Conservation (phyloP, 352 stramenopile genomes). For the Thraustochytrium striatum region DNA sequence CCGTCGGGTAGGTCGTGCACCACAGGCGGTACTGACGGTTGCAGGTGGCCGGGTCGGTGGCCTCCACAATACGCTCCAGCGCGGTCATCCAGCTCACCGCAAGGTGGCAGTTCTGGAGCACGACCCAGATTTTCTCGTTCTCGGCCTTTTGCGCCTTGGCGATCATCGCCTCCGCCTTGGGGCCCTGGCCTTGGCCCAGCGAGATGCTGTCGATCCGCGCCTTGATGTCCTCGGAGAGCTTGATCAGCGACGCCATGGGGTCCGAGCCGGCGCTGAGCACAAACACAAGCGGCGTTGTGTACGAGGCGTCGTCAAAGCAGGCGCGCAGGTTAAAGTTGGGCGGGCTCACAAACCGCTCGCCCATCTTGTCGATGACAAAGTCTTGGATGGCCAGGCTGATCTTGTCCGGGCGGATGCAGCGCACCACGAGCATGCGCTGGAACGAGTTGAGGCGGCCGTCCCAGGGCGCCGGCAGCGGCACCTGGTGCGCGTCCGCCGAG, state of each 20-base stretch:
- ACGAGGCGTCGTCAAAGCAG: slow-evolving; percentile 87
- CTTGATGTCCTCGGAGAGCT: slow-evolving; percentile 72
- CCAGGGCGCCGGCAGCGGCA: slow-evolving; percentile 63
- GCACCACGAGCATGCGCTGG: slow-evolving; percentile 79
- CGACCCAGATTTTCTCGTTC: slow-evolving; percentile 84
- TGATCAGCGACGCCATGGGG: slow-evolving; percentile 86
- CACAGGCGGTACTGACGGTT: slow-evolving; percentile 83
- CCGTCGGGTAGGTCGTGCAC: slow-evolving; percentile 87
- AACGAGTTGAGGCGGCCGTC: slow-evolving; percentile 67
- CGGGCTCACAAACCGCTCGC: slow-evolving; percentile 84
- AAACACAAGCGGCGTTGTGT: slow-evolving; percentile 87
- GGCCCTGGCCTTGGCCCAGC: slow-evolving; percentile 85
- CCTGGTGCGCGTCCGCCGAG: slow-evolving; percentile 70
- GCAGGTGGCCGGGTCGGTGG: slow-evolving; percentile 71
- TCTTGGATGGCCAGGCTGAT: slow-evolving; percentile 81
- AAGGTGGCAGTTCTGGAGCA: slow-evolving; percentile 91
- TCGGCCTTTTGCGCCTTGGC: slow-evolving; percentile 62
- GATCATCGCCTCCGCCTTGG: slow-evolving; percentile 84
- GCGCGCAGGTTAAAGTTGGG: slow-evolving; percentile 85
- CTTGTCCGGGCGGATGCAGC: slow-evolving; percentile 84
- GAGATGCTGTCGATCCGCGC: slow-evolving; percentile 89
- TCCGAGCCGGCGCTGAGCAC: slow-evolving; percentile 87
- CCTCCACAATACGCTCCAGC: slow-evolving; percentile 87
- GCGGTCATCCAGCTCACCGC: slow-evolving; percentile 87
- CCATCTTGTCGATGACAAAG: slow-evolving; percentile 74